A percentile compares a stretch with the other conserved stretches of the same genome.
Conservation (phyloP, 176 grass and related monocot genomes). For the Aegilops umbellulata region DNA sequence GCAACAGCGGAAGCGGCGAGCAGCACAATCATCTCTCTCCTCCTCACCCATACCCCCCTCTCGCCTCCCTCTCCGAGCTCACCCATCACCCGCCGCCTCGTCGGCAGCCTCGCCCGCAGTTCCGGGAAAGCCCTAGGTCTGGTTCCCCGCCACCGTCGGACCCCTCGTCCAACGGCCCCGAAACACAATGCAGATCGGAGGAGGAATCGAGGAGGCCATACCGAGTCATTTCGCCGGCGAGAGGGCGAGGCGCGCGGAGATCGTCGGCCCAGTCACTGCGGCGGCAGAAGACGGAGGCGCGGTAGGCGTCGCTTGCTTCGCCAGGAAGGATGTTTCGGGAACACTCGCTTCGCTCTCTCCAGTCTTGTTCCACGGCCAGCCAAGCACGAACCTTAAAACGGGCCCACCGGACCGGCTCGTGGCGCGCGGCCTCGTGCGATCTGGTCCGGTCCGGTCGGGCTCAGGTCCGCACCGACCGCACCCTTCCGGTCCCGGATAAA, state of each 20-base stretch:
- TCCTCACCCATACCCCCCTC: not conserved
- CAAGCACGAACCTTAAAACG: conserved; percentile 32
- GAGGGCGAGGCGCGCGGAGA: not conserved
- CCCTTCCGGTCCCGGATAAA: not conserved
- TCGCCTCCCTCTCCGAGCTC: too few species aligned
- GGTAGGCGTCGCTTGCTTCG: not conserved
- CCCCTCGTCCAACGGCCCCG: not conserved
- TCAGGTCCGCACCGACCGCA: not conserved
- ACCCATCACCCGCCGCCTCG: too few species aligned
- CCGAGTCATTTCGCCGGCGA: not conserved
- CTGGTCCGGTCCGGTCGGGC: not conserved
- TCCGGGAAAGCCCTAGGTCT: not conserved
- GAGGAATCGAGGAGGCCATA: not conserved
- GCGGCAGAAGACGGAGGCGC: not conserved
- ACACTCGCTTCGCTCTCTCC: not conserved
- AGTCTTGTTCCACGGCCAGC: not conserved
- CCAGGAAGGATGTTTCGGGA: not conserved
- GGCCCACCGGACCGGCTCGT: not conserved
- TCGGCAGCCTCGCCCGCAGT: not conserved
- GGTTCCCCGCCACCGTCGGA: not conserved
- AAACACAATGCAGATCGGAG: not conserved
- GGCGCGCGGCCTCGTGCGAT: not conserved
- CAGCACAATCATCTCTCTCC: not conserved
- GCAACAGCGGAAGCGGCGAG: not conserved
- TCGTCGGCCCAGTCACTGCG: not conserved